Percentiles rank a stretch among this genome's conserved stretches.
These are phyloP conservation scores for Adansonia digitata DNA, from an alignment of 345 rosid genomes.

Conservation along the genomic window DNA sequence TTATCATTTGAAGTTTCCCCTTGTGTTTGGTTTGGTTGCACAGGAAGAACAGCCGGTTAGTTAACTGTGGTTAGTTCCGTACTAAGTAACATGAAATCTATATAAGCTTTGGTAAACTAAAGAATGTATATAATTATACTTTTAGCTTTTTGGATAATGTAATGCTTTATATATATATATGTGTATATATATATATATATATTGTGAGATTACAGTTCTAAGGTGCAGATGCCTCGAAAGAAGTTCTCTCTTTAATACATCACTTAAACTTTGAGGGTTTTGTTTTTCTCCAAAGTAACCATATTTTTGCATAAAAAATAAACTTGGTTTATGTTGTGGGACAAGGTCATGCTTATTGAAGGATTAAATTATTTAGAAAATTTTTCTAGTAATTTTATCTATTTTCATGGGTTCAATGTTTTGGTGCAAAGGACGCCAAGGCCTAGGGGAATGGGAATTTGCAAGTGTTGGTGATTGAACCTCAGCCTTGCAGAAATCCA, in stretches of 20 bases:
- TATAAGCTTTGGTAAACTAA: neutral
- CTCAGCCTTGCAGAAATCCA: no score
- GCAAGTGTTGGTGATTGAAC: no score
- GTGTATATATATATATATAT: neutral
- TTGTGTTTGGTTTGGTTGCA: neutral
- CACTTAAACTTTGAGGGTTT: neutral
- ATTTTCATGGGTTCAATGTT: neutral
- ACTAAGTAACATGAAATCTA: no score
- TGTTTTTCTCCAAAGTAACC: neutral
- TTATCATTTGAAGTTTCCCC: neutral
- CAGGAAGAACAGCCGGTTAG: neutral
- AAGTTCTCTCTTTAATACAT: neutral
- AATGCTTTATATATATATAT: neutral
- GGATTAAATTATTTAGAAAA: neutral
- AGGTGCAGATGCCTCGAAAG: neutral
- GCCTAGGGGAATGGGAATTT: neutral
- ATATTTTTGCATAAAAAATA: neutral
- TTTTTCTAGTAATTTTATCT: neutral
- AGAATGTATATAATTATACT: neutral
- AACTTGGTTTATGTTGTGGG: neutral
- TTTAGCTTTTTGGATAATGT: neutral
- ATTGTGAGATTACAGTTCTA: neutral
- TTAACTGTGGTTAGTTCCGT: neutral
- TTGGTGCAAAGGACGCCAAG: no score
- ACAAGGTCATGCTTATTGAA: constrained; percentile 8